Conservation (phyloP, 495 filamentous ascomycete species). For the Trichoderma reesei region DNA sequence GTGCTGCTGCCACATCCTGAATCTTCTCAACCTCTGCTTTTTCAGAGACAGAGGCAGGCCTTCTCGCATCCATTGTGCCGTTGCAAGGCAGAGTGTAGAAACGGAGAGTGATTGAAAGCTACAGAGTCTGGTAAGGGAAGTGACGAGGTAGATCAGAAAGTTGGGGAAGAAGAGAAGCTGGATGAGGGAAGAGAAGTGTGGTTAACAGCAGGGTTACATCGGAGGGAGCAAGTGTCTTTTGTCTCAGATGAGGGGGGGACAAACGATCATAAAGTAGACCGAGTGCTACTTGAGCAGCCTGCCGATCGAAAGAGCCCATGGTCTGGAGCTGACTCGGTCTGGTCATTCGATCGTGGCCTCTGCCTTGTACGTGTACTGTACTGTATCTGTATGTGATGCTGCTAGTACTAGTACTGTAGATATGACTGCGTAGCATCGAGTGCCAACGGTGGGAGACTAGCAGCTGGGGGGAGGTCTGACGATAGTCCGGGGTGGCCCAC, state of each 20-base stretch:
- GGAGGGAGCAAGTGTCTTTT: not conserved
- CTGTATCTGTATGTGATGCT: too few species aligned
- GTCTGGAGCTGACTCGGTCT: not conserved
- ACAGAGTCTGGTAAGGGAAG: not conserved
- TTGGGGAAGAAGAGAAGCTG: not conserved
- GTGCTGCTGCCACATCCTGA: not conserved
- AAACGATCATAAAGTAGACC: not conserved
- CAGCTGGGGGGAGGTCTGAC: not conserved
- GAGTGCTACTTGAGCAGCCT: not conserved
- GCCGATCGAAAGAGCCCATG: not conserved
- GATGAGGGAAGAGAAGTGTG: not conserved
- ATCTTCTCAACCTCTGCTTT: not conserved
- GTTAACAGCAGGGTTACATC: not conserved
- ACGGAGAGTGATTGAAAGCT: not conserved
- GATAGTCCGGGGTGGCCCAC: not conserved
- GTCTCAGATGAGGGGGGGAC: slow-evolving; percentile 6
- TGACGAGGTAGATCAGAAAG: not conserved
- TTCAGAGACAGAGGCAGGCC: not conserved
- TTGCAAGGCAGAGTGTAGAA: not conserved
- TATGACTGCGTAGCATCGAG: too few species aligned
- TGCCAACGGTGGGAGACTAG: not conserved
- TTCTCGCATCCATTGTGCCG: not conserved
- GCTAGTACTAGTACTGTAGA: too few species aligned
- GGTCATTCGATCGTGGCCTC: not conserved
- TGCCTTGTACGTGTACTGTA: too few species aligned